These are phyloP conservation scores for Alternaria sp. DNA, from an alignment of 2,329 filamentous ascomycete species.

Conservation along the genomic window DNA sequence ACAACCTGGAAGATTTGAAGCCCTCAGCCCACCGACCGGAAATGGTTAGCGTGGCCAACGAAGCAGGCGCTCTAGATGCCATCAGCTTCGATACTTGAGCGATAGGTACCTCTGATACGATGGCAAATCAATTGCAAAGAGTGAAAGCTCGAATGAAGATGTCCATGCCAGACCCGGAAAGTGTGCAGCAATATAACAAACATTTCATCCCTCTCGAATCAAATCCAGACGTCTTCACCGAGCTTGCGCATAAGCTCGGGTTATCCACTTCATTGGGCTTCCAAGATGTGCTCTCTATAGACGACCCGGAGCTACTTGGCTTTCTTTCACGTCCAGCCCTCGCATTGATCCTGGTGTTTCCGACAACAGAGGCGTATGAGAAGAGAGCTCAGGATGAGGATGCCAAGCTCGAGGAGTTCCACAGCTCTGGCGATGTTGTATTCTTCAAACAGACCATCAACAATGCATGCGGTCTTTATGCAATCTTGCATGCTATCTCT, in stretches of 20 bases:
- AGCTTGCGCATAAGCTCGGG: constrained; percentile 83
- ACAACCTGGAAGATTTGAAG: not conserved
- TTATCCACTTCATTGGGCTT: constrained; percentile 75
- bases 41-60: not conserved
- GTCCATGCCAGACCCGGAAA: not conserved
- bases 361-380: constrained; percentile 81
- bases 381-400: constrained; percentile 78
- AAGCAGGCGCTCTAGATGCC: not conserved
- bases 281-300: constrained; percentile 89
- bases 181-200: constrained; percentile 18
- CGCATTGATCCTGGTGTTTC: constrained; percentile 91
- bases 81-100: not conserved
- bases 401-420: constrained; percentile 66
- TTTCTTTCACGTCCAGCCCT: constrained; percentile 86
- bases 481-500: constrained; percentile 79
- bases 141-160: not conserved
- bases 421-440: constrained; percentile 74
- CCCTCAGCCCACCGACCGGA: not conserved
- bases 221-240: constrained; percentile 89
- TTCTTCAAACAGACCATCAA: constrained; percentile 96
- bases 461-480: constrained; percentile 93
- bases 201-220: constrained; percentile 60
- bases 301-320: constrained; percentile 79
- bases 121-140: not conserved
- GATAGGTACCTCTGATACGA: not conserved